Evolutionary conservation across 2,329 filamentous ascomycete species (phyloP), one percentile per base, ranked within the genome.

Genomic region (Coniella vitis): DNA sequence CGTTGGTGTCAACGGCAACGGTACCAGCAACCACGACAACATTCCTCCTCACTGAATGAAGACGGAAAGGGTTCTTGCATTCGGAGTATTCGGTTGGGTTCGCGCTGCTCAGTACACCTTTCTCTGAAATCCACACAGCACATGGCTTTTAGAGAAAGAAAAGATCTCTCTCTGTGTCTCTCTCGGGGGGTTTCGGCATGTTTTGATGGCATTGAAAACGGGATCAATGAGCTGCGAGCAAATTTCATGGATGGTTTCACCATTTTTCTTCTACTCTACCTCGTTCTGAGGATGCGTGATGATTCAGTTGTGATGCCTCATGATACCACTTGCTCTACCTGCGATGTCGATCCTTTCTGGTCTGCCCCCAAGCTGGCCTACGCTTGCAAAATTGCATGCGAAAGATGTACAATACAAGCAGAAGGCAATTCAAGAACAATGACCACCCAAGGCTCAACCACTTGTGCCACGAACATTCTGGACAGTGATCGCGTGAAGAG

Each of bases 11-110:
- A 35, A 51, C 38, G 48, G 67, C 62, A 69, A 68, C 65, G 72
- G 69, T 63, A 65, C 58, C 63, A 64, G 56, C 57, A 64, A 61
- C 62, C 48, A 54, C 51, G 59, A 63, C 57, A 57, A 70, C 62
- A 66, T 67, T 65, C 66, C 65, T 66, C 49, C 49, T 69, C 71
- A 65, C 69, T 72, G 67, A 72, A 68, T 71, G 71, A 69, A 71
- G 71, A 49, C 49, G 61, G 62, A 61, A 57, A 56, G 61, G 61
- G 59, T 60, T 60, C 61, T 72, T 75, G 72, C 73, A 76, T 76
- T 74, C 70, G 75, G 75, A 76, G 75, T 78, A 73, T 76, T 71
- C 70, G 73, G 72, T 75, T 75, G 70, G 73, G 72, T 73, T 47
- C 45, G 45, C 69, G 71, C 67, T 73, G 49, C 44, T 54, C 52